Evolutionary conservation across 2,329 filamentous ascomycete genomes (phyloP).

Genomic region (Nemania sp.): DNA sequence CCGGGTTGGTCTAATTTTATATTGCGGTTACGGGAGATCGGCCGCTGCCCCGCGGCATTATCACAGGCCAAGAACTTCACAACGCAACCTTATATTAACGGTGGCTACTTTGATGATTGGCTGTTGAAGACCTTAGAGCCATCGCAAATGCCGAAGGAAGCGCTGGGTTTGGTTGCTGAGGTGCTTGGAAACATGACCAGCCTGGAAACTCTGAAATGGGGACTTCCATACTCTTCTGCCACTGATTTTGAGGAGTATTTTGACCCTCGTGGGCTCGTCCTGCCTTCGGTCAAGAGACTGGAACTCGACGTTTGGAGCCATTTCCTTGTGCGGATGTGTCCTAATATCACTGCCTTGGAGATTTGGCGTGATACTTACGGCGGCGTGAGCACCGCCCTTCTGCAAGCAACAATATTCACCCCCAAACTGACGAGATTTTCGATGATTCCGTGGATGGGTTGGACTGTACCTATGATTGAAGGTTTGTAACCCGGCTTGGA

Average conservation of each 20-base stretch:
- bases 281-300: slow-evolving; percentile 24
- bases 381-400: not conserved
- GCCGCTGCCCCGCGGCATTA: slow-evolving; percentile 23
- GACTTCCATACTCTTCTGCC: not conserved
- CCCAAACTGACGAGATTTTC: slow-evolving; percentile 22
- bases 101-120: not conserved
- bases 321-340: slow-evolving; percentile 26
- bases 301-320: slow-evolving; percentile 1
- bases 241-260: slow-evolving; percentile 19
- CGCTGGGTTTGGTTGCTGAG: slow-evolving; percentile 14
- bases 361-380: not conserved
- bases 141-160: slow-evolving; percentile 5
- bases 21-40: slow-evolving; percentile 9
- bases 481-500: not conserved
- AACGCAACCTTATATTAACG: not conserved
- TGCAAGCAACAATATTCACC: slow-evolving; percentile 11
- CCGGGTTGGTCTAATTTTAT: slow-evolving; percentile 23
- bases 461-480: slow-evolving; percentile 4
- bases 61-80: slow-evolving; percentile 27
- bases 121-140: slow-evolving; percentile 8
- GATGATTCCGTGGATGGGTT: not conserved
- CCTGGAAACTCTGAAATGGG: slow-evolving; percentile 30
- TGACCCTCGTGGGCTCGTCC: slow-evolving; percentile 2
- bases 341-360: slow-evolving; percentile 22
- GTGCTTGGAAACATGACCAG: slow-evolving; percentile 31